phyloP scores from a whole-genome alignment of 2,329 filamentous ascomycete species.

The Aureobasidium pullulans region DNA sequence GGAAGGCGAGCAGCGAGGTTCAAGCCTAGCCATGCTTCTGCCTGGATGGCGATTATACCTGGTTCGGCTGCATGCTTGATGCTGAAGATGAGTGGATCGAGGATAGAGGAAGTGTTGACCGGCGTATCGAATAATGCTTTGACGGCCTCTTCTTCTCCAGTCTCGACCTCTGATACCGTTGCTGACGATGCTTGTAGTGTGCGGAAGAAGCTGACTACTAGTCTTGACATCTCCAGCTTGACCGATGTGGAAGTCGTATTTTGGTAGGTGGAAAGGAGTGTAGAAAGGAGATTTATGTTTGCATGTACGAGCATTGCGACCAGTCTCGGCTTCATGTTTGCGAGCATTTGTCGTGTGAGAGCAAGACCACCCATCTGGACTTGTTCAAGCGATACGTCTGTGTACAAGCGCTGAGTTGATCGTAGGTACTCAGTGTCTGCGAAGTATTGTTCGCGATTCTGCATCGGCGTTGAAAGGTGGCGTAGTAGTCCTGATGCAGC shows the following conservation, averaged over 20 bases:
- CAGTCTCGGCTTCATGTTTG: constrained; percentile 5
- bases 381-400: constrained; percentile 7
- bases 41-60: constrained; percentile 6
- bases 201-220: not conserved
- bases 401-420: not conserved
- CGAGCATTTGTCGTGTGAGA: constrained; percentile 14
- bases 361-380: constrained; percentile 15
- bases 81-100: constrained; percentile 13
- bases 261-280: not conserved
- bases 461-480: constrained; percentile 13
- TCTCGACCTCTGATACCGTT: not conserved
- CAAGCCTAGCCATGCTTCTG: constrained; percentile 15
- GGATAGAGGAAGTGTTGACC: not conserved
- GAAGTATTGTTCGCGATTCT: constrained; percentile 12
- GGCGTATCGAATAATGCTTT: not conserved
- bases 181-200: not conserved
- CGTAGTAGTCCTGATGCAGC: constrained; percentile 16
- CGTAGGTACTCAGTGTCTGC: constrained; percentile 3
- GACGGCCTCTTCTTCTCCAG: not conserved
- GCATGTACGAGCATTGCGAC: not conserved
- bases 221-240: constrained; percentile 2
- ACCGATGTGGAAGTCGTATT: not conserved
- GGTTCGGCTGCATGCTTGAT: constrained; percentile 13
- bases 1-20: constrained; percentile 7
- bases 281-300: not conserved